A percentile compares a stretch with the other conserved stretches of the same genome.
Evolutionary conservation across 129 eudicot genomes (phyloP).

Genomic region (Flaveria linearis): DNA sequence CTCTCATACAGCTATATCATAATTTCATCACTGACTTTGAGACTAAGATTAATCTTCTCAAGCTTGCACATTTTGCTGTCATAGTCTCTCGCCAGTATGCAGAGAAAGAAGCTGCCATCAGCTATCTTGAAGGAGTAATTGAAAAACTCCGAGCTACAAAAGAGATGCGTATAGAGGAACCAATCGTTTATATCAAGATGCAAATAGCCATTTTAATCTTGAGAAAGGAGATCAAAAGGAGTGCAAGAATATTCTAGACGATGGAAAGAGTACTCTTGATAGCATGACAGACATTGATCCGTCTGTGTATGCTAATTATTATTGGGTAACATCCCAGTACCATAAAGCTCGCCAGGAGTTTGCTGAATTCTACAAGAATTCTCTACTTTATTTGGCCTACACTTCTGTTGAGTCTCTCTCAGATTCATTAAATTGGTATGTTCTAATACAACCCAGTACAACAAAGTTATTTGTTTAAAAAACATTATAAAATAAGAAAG

Average conservation of each 20-base stretch:
- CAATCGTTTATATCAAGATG: slow-evolving; percentile 77
- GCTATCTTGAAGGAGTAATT: slow-evolving; percentile 82
- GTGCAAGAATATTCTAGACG: slow-evolving; percentile 81
- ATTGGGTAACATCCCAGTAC: slow-evolving; percentile 94
- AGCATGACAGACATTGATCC: slow-evolving; percentile 98
- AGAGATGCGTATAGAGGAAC: slow-evolving; percentile 86
- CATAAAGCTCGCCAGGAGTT: slow-evolving; percentile 84
- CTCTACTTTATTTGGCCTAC: slow-evolving; percentile 84
- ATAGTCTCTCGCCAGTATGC: slow-evolving; percentile 80
- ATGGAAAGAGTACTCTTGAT: slow-evolving; percentile 85
- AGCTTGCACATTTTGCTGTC: slow-evolving; percentile 95
- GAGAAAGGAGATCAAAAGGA: slow-evolving; percentile 86
- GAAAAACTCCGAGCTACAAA: slow-evolving; percentile 78
- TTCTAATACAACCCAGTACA: slow-evolving; percentile 9
- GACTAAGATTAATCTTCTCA: slow-evolving; percentile 94
- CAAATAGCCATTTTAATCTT: slow-evolving; percentile 76
- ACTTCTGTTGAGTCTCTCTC: slow-evolving; percentile 87
- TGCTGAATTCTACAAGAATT: slow-evolving; percentile 91
- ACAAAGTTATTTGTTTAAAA: not conserved
- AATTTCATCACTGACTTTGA: slow-evolving; percentile 90
- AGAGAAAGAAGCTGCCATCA: slow-evolving; percentile 78
- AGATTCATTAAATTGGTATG: slow-evolving; percentile 81
- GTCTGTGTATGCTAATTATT: slow-evolving; percentile 87
- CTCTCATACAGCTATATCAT: slow-evolving; percentile 85
- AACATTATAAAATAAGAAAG: not conserved